Base-by-base conservation (phyloP, 2,329 filamentous ascomycete species). In the Aspergillus novofumigatus region DNA sequence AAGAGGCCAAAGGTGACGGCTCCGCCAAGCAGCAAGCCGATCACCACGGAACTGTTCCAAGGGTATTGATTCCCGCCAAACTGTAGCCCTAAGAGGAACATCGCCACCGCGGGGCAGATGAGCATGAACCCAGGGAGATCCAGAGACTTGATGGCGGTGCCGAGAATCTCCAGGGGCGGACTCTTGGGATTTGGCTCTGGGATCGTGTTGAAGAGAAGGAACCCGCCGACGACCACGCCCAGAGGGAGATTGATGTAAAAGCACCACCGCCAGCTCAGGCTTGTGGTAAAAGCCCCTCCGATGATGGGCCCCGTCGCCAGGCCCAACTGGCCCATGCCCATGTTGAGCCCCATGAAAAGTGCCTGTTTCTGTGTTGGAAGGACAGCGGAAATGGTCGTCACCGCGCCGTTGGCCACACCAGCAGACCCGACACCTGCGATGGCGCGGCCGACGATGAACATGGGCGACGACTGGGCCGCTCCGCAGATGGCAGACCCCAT, bases 211-310 rank as follows among this genome's bases (percentile, higher is more conserved):
- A 72, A 61, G 5, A 69, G 32, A 6, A 75, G 55, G 3, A 70
- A 29, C 1, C 58, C 35, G 4, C 59, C 62, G 6, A 68, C 67
- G n/a, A 70, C 28, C 3, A 55, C 71, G 6, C 72, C 72, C 3
- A 72, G 45, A 0, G 73, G 73, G 3, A 75, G 62, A 49, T 75
- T 76, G 51, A 77, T 68, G 50, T 71, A 76, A 51, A 76, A 77
- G 48, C 72, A 76, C 73, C 74, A 77, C 48, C 70, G 60, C 72
- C 74, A 76, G 3, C 63, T 66, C 0, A 64, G 62, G 21, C 70
- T 62, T 23, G 72, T 63, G 1, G 73, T 75, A 21, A 76, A 62
- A 1, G 62, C 71, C 2, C 73, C 73, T 10, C 74, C 73, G 14
- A 76, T 62, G 1, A 76, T 57, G 0, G 73, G 73, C 0, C 72